Evolutionary conservation across 805 yeast genomes (phyloP), one percentile per base, ranked within the genome.

Genomic region (Groenewaldozyma salmanticensis): DNA sequence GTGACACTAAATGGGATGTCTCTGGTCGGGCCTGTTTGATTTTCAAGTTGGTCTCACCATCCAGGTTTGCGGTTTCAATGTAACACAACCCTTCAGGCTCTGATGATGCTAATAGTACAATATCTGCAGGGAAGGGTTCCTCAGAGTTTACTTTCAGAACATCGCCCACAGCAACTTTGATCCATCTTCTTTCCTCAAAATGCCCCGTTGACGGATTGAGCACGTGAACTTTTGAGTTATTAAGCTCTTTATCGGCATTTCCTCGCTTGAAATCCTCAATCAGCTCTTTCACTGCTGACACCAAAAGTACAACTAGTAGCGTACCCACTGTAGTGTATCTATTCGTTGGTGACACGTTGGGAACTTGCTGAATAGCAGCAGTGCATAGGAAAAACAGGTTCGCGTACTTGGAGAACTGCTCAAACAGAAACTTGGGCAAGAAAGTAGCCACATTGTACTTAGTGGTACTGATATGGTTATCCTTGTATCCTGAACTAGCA

Each of bases 81-180:
- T 92, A 92, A 60, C 98, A 94, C 46, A 92, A 68, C 2, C 98
- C 99, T 61, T 90, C 97, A 0, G 99, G 99, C 60, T 92, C 99
- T 0, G 97, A 90, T 0, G 96, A 86, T 19, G 92, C 77, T 27
- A 92, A 58, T 15, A 94, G 61, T 15, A 90, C 69, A 42, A 92
- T 54, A 65, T 92, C 99, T 0, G 98, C 97, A 0, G 99, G 99
- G 43, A 92, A 74, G 0, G 95, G 80, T 47, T 90, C 94, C 53
- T 86, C 96, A 33, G 85, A 83, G 42, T 71, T 74, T 3, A 94
- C 87, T 45, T 75, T 74, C 2, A 92, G 83, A 7, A 92, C 76
- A 54, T 92, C 97, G 35, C 99, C 99, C 1, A 90, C 96, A 33
- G 75, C 67, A 18, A 92, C 82, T 43, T 84, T 77, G 47, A 85